Percentiles rank a stretch among this genome's conserved stretches.
Conservation (phyloP, 257 asterid species). For the Paulownia fortunei region DNA sequence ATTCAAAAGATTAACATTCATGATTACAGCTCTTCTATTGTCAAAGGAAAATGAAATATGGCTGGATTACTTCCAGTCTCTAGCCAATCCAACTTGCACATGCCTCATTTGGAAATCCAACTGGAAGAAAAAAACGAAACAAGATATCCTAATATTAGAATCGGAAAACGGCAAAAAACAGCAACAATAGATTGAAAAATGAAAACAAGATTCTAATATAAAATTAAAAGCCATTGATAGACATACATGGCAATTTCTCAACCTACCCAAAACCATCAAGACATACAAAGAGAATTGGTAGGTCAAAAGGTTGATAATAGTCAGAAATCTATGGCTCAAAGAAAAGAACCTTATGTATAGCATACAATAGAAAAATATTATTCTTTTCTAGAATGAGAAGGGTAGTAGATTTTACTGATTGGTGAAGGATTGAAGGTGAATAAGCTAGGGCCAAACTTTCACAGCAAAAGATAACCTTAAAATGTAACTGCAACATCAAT, state of each 20-base stretch:
- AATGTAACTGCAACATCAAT: no score
- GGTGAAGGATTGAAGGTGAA: no score
- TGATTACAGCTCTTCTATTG: constrained; percentile 27
- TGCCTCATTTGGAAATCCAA: constrained; percentile 38
- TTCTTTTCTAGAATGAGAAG: no score
- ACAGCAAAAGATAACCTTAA: no score
- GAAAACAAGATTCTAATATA: neutral
- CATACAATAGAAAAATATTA: constrained; percentile 21
- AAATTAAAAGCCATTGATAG: neutral
- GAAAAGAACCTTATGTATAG: constrained; percentile 20
- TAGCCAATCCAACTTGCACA: no score
- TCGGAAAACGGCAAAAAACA: neutral
- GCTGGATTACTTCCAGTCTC: no score
- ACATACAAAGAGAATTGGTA: no score
- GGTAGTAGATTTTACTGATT: no score
- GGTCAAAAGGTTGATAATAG: no score
- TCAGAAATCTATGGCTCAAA: constrained; percentile 12
- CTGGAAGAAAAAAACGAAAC: constrained; percentile 35
- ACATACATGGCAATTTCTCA: neutral
- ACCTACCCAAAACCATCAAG: no score
- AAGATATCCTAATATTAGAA: constrained; percentile 37
- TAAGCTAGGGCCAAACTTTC: no score
- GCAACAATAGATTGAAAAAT: no score
- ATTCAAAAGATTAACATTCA: constrained; percentile 50
- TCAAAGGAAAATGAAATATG: constrained; percentile 18